A percentile compares a stretch with the other conserved stretches of the same genome.
phyloP scores from a whole-genome alignment of 108 stramenopile genomes.

The Skeletonema costatum region DNA sequence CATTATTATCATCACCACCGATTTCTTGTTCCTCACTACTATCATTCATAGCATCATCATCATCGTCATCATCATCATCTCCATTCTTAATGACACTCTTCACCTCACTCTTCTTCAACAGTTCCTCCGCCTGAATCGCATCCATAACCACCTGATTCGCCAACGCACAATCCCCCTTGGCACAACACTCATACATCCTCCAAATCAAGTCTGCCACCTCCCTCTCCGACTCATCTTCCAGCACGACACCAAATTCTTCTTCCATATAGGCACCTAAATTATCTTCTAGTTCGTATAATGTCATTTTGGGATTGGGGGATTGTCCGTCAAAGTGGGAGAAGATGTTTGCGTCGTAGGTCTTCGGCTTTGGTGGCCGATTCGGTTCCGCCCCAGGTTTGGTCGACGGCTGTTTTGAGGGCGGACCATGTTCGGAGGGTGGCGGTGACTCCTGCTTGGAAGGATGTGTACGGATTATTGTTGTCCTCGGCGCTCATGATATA shows the following conservation, averaged over 20 bases:
- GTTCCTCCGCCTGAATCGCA: slow-evolving; percentile 54
- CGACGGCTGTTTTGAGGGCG: slow-evolving; percentile 74
- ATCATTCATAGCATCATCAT: slow-evolving; percentile 15
- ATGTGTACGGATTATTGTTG: slow-evolving; percentile 35
- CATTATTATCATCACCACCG: slow-evolving; percentile 53
- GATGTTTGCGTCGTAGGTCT: slow-evolving; percentile 58
- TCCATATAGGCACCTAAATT: slow-evolving; percentile 82
- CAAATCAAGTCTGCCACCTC: slow-evolving; percentile 76
- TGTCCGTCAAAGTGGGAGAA: slow-evolving; percentile 62
- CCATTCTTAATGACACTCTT: slow-evolving; percentile 59
- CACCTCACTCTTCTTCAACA: slow-evolving; percentile 36
- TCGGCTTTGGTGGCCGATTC: slow-evolving; percentile 72
- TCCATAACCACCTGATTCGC: slow-evolving; percentile 54
- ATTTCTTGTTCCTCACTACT: neutral
- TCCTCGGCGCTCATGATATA: neutral
- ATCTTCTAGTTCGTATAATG: slow-evolving; percentile 68
- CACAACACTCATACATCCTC: slow-evolving; percentile 76
- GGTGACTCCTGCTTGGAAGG: slow-evolving; percentile 88
- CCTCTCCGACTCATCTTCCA: slow-evolving; percentile 80
- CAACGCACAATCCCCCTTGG: slow-evolving; percentile 58
- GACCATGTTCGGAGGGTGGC: slow-evolving; percentile 87
- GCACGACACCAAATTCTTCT: slow-evolving; percentile 83
- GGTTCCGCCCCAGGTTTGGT: slow-evolving; percentile 81
- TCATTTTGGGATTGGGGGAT: slow-evolving; percentile 46
- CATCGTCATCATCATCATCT: slow-evolving; percentile 66